Conservation (phyloP, 768 basidiomycete genomes). For the Porpolomopsis calyptriformis region DNA sequence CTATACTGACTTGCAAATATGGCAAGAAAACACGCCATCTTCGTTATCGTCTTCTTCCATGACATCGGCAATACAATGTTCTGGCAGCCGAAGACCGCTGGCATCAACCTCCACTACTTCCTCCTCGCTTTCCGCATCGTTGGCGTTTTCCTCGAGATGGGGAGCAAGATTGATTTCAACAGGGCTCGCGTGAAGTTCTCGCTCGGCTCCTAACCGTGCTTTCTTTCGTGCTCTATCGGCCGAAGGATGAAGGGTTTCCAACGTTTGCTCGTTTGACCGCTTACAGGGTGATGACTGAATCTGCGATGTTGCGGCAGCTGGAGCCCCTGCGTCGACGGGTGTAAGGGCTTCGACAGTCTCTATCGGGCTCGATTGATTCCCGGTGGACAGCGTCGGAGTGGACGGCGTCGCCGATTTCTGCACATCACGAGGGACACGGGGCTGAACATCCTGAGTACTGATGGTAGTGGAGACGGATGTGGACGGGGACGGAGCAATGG, state of each 20-base stretch:
- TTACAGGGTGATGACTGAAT: not conserved
- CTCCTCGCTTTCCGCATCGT: conserved; percentile 21
- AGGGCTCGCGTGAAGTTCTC: not conserved
- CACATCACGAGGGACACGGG: not conserved
- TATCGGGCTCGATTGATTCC: not conserved
- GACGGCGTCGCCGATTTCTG: not conserved
- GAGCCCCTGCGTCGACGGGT: too few relatives aligned
- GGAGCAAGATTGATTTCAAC: not conserved
- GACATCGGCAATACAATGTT: conserved; percentile 5
- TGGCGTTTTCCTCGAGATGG: conserved; percentile 17
- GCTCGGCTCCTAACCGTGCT: not conserved
- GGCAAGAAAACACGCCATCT: conserved; percentile 28
- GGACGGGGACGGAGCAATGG: not conserved
- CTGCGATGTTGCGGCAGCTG: too few relatives aligned
- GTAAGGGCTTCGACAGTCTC: not conserved
- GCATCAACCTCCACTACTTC: conserved; percentile 27
- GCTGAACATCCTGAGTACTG: not conserved
- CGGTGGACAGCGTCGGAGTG: not conserved
- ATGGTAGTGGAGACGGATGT: not conserved
- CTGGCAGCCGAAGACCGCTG: conserved; percentile 23
- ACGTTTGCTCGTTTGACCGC: conserved; percentile 3
- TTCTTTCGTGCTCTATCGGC: conserved; percentile 4
- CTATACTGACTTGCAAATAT: conserved; percentile 44
- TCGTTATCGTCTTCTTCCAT: conserved; percentile 20
- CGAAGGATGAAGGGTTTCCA: not conserved